Evolutionary conservation across 257 asterid genomes (phyloP).

Genomic region (Nicotiana benthamiana): DNA sequence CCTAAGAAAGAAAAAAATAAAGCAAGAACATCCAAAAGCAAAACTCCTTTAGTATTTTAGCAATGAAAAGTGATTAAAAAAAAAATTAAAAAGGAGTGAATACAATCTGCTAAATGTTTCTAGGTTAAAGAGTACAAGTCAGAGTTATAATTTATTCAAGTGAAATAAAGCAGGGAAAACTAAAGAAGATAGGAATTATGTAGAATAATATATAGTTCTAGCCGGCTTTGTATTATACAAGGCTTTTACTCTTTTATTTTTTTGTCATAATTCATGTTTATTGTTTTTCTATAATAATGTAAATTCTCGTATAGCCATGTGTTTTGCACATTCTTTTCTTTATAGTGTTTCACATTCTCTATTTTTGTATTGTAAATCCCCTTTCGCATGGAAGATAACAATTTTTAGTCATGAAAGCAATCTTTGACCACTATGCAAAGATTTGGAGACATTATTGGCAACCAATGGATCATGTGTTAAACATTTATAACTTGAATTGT

Average conservation of each 20-base stretch:
- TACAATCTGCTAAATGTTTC: neutral
- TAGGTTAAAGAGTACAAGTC: neutral
- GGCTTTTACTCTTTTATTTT: neutral
- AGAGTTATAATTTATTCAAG: neutral
- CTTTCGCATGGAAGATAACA: neutral
- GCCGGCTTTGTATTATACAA: neutral
- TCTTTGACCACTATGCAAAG: neutral
- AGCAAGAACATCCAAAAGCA: neutral
- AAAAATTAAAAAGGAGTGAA: neutral
- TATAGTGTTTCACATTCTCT: neutral
- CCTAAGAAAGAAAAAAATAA: neutral
- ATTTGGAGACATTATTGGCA: neutral
- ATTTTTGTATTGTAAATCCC: neutral
- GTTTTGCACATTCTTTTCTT: neutral
- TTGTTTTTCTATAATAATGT: neutral
- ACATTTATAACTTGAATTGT: neutral
- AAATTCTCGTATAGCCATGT: neutral
- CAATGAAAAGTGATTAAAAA: neutral
- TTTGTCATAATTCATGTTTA: neutral
- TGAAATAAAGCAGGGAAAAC: neutral
- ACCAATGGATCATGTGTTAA: neutral
- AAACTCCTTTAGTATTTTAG: neutral
- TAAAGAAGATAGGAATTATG: neutral
- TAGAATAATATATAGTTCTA: neutral
- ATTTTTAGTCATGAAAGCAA: neutral